phyloP scores from a whole-genome alignment of 2,329 filamentous ascomycete genomes.

The Dichotomopilus funicola region DNA sequence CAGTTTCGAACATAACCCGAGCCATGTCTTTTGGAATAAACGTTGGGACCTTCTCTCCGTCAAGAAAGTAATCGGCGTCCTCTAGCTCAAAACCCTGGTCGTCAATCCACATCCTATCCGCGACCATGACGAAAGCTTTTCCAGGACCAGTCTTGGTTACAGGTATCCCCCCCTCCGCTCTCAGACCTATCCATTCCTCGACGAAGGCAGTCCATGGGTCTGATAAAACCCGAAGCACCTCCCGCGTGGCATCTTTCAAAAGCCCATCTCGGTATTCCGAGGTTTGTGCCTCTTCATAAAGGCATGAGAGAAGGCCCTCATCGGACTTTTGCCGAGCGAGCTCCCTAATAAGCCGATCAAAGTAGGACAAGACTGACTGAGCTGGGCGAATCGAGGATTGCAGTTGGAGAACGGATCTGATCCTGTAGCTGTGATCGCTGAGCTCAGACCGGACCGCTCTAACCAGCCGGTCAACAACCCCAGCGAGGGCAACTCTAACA shows the following conservation, averaged over 20 bases:
- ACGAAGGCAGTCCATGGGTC: slow-evolving; percentile 37
- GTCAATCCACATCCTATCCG: slow-evolving; percentile 48
- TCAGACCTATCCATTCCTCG: slow-evolving; percentile 69
- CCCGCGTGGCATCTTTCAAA: slow-evolving; percentile 57
- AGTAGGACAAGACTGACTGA: slow-evolving; percentile 43
- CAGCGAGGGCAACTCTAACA: slow-evolving; percentile 46
- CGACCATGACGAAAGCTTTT: slow-evolving; percentile 56
- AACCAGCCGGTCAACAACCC: slow-evolving; percentile 42
- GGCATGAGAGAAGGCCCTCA: slow-evolving; percentile 53
- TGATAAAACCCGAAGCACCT: slow-evolving; percentile 47
- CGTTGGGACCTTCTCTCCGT: slow-evolving; percentile 58
- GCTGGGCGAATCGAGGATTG: slow-evolving; percentile 44
- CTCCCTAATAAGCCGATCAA: slow-evolving; percentile 45
- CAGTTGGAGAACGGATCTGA: slow-evolving; percentile 47
- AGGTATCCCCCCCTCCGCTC: slow-evolving; percentile 48
- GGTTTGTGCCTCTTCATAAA: slow-evolving; percentile 56
- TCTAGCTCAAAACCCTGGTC: slow-evolving; percentile 52
- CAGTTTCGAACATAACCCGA: slow-evolving; percentile 69
- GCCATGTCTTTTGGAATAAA: slow-evolving; percentile 68
- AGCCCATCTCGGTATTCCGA: slow-evolving; percentile 58
- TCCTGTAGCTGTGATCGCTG: slow-evolving; percentile 35
- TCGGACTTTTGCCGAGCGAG: slow-evolving; percentile 44
- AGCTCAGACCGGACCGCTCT: slow-evolving; percentile 45
- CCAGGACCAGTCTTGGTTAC: slow-evolving; percentile 43
- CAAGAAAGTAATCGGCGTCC: slow-evolving; percentile 56